phyloP scores from a whole-genome alignment of 2,329 filamentous ascomycete genomes.

The Ophidiomyces ophidiicola region DNA sequence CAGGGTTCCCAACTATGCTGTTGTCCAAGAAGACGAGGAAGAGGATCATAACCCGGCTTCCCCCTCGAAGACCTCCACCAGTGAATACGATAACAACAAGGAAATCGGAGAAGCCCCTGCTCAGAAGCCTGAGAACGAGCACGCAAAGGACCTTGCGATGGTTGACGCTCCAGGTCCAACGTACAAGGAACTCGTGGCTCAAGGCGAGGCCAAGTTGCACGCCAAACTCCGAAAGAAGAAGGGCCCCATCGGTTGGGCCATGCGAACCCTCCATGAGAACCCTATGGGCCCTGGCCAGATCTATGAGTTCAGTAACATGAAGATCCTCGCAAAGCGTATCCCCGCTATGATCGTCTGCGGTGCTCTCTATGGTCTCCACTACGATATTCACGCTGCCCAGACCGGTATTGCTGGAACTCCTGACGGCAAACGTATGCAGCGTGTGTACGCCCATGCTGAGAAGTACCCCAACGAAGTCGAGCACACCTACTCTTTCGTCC shows the following conservation, averaged over 20 bases:
- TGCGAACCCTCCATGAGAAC: slow-evolving; percentile 64
- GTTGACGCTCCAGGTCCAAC: slow-evolving; percentile 41
- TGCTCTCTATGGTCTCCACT: slow-evolving; percentile 61
- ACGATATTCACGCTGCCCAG: slow-evolving; percentile 71
- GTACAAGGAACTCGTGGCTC: slow-evolving; percentile 51
- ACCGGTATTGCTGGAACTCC: slow-evolving; percentile 58
- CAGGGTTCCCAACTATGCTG: slow-evolving; percentile 61
- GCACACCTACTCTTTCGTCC: slow-evolving; percentile 45
- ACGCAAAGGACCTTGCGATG: slow-evolving; percentile 32
- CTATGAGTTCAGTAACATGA: slow-evolving; percentile 62
- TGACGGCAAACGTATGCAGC: slow-evolving; percentile 58
- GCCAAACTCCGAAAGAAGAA: slow-evolving; percentile 49
- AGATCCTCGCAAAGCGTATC: slow-evolving; percentile 50
- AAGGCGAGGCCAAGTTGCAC: slow-evolving; percentile 48
- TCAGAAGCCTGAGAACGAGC: slow-evolving; percentile 18
- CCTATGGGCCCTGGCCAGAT: slow-evolving; percentile 59
- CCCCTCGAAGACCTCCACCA: slow-evolving; percentile 21
- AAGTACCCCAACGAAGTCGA: slow-evolving; percentile 62
- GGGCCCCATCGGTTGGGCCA: slow-evolving; percentile 69
- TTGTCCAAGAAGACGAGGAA: slow-evolving; percentile 54
- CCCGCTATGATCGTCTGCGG: slow-evolving; percentile 55
- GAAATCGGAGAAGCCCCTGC: slow-evolving; percentile 22
- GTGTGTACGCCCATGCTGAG: slow-evolving; percentile 51
- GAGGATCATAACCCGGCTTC: slow-evolving; percentile 31
- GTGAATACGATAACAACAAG: slow-evolving; percentile 19